phyloP scores from a whole-genome alignment of 73 alveolate species.

The Uronychia binucleata region DNA sequence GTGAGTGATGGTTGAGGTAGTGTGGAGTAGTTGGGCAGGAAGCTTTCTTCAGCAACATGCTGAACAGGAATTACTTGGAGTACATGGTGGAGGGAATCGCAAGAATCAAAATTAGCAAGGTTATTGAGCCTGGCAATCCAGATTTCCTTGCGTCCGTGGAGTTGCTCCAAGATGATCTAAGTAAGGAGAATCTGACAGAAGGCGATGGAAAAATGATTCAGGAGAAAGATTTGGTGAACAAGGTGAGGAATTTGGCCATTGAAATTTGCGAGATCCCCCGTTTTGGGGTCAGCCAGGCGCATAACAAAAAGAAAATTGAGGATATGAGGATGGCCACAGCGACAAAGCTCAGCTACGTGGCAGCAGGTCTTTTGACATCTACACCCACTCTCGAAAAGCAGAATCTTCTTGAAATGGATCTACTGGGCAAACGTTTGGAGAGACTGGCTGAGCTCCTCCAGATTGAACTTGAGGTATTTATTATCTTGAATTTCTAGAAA shows the following conservation, averaged over 20 bases:
- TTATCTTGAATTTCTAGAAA: no score
- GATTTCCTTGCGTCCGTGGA: constrained; percentile 20
- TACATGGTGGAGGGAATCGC: constrained; percentile 48
- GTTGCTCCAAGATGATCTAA: constrained; percentile 15
- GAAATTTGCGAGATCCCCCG: not conserved
- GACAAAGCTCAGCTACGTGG: not conserved
- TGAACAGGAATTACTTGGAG: constrained; percentile 51
- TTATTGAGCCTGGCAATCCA: constrained; percentile 2
- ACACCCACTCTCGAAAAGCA: no score
- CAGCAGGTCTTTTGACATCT: not conserved
- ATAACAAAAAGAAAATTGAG: not conserved
- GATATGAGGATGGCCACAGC: not conserved
- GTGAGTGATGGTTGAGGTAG: no score
- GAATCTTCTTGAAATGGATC: no score
- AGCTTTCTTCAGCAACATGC: constrained; percentile 44
- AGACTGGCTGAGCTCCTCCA: no score
- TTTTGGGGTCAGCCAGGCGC: not conserved
- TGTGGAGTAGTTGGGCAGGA: constrained; percentile 49
- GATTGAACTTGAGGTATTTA: no score
- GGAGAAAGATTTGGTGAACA: not conserved
- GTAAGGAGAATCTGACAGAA: not conserved
- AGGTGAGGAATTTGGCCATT: not conserved
- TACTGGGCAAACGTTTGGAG: no score
- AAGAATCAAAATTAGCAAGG: constrained; percentile 48
- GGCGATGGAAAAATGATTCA: not conserved